Evolutionary conservation across 2,329 filamentous ascomycete genomes (phyloP), one percentile per base, ranked within the genome.

Genomic region (Plectosphaerella sp.): DNA sequence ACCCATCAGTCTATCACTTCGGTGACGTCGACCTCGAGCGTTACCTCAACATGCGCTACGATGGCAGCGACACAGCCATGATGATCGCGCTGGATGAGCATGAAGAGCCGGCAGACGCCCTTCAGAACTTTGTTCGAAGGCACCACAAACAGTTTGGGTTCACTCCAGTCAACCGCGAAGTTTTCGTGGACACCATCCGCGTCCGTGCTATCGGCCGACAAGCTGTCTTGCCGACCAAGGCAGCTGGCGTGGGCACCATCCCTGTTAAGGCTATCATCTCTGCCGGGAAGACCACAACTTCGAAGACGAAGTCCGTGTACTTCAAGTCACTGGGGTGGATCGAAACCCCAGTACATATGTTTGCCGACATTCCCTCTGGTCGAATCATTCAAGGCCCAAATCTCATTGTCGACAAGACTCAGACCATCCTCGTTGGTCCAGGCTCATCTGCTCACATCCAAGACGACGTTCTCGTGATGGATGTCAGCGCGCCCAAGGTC

Each of bases 371-470:
- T 14, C 66, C 72, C 6, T 71, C 83, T 10, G 83, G 85, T 22
- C 80, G 87, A 50, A 77, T 77, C 25, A 71, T 88, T 50, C 70
- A 74, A 50, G 86, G 86, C 1, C 86, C 86, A 1, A 85, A 84
- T 1, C 84, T 89, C 56, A 77, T 89, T 49, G 84, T 84, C 42
- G 86, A 85, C 62, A 79, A 79, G 15, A 84, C 81, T 5, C 86
- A 90, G 65, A 90, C 87, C 0, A 87, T 90, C 55, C 83, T 90
- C 3, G 79, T 90, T 5, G 84, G 83, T 0, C 87, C 87, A 1
- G 76, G 75, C 22, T 79, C 86, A 3, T 35, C 50, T 39, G 58
- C 54, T 9, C 24, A 46, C 12, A 35, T 46, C 45, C 33, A 33
- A 14, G 73, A 80, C 3, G 66, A 84, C 55, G 66, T 54, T 87